A percentile compares a stretch with the other conserved stretches of the same genome.
phyloP scores from a whole-genome alignment of 2,329 filamentous ascomycete genomes.

The Aspergillus cejpii region DNA sequence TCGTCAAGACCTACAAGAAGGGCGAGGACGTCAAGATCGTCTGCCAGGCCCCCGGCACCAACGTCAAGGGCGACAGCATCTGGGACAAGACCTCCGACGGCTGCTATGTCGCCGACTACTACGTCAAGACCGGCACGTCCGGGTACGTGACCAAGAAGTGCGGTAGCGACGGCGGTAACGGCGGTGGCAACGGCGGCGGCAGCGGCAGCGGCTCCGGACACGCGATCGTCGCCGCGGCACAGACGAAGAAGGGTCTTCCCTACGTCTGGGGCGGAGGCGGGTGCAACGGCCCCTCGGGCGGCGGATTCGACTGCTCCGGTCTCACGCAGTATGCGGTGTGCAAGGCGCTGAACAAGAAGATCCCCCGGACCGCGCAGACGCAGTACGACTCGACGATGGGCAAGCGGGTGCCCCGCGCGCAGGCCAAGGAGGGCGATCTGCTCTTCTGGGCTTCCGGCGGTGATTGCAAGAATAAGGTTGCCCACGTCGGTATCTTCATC shows the following conservation, averaged over 20 bases:
- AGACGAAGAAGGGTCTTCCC: slow-evolving; percentile 20
- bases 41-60: slow-evolving; percentile 11
- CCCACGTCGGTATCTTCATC: slow-evolving; percentile 22
- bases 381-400: slow-evolving; percentile 21
- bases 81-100: slow-evolving; percentile 19
- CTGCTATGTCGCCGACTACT: slow-evolving; percentile 19
- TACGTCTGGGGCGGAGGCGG: slow-evolving; percentile 25
- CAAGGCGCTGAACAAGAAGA: slow-evolving; percentile 16
- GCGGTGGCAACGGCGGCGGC: slow-evolving; percentile 1
- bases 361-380: slow-evolving; percentile 21
- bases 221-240: slow-evolving; percentile 19
- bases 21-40: slow-evolving; percentile 9
- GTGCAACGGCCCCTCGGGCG: slow-evolving; percentile 17
- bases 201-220: slow-evolving; percentile 7
- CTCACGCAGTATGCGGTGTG: slow-evolving; percentile 24
- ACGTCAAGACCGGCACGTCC: slow-evolving; percentile 14
- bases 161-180: not conserved
- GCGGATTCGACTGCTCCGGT: slow-evolving; percentile 25
- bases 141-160: slow-evolving; percentile 14
- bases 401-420: slow-evolving; percentile 12
- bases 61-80: slow-evolving; percentile 11
- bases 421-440: slow-evolving; percentile 22
- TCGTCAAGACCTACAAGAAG: slow-evolving; percentile 13
- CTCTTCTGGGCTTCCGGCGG: slow-evolving; percentile 21
- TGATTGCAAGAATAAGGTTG: slow-evolving; percentile 17